phyloP scores from a whole-genome alignment of 768 basidiomycete genomes.

The Trametes sanguinea region DNA sequence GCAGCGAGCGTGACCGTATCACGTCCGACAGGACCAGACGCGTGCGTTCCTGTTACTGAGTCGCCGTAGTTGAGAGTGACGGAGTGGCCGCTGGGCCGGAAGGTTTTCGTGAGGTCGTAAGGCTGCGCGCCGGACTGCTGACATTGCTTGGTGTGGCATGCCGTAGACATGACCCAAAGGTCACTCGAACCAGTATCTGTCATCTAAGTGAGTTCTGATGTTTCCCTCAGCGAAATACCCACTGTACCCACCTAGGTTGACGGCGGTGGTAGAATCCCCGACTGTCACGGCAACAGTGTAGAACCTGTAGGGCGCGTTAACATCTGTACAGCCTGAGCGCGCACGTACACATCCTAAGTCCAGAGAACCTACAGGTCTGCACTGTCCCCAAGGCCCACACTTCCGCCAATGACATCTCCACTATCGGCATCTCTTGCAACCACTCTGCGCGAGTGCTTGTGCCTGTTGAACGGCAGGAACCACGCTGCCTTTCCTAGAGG shows the following conservation, averaged over 20 bases:
- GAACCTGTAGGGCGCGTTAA: constrained; percentile 42
- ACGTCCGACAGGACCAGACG: constrained; percentile 62
- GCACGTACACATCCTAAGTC: not conserved
- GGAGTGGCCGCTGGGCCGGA: constrained; percentile 49
- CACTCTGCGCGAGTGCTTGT: constrained; percentile 17
- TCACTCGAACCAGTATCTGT: constrained; percentile 81
- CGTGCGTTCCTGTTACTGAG: constrained; percentile 68
- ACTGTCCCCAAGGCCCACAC: constrained; percentile 59
- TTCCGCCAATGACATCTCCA: constrained; percentile 27
- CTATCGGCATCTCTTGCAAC: constrained; percentile 10
- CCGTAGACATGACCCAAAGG: constrained; percentile 69
- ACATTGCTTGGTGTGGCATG: constrained; percentile 46
- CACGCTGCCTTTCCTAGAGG: constrained; percentile 14
- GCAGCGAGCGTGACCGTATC: constrained; percentile 61
- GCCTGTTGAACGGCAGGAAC: constrained; percentile 10
- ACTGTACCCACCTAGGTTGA: constrained; percentile 58
- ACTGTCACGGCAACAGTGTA: constrained; percentile 65
- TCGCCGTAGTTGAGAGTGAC: constrained; percentile 67
- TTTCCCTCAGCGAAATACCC: not conserved
- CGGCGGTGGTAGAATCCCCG: constrained; percentile 51
- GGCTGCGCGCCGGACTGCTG: constrained; percentile 41
- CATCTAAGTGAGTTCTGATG: not conserved
- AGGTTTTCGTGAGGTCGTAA: constrained; percentile 47
- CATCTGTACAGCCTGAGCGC: not conserved
- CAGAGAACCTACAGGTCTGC: constrained; percentile 56